Base-by-base conservation (phyloP, 2,329 filamentous ascomycete species). In the Chaetomiaceae sp. region DNA sequence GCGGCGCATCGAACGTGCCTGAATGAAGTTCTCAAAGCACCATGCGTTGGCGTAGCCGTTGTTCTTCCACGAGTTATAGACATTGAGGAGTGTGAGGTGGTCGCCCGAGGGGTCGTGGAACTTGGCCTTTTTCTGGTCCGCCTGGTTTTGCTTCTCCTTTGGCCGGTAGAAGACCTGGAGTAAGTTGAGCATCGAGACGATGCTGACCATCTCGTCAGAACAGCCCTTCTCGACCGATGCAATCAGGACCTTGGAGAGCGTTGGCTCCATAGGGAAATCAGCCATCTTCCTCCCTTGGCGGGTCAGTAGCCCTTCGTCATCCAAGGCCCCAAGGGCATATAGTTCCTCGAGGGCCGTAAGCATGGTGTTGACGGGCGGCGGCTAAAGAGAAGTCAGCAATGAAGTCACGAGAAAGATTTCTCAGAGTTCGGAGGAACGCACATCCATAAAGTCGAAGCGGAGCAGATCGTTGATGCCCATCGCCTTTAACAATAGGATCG, bases 401-500 rank as follows among this genome's bases (percentile, higher is more conserved):
- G n/a, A n/a, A n/a, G n/a, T n/a, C n/a, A n/a, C n/a, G 13, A 11
- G 20, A 41, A 18, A 11, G 20, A 2, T 14, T 11, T 11, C 3
- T 10, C 1, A 14, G 10, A 9, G 21, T 8, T 5, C 2, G 18
- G 6, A 11, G 20, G 7, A 32, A 52, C 58, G 55, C 50, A 61
- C 58, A 64, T 99, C 94, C 92, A 99, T 97, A 64, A 99, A 99
- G 71, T 97, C 92, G 65, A 99, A 99, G 66, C 95, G 90, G 11
- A 99, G 78, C 1, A 99, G 76, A 66, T 99, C 94, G 66, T 99
- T 97, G 70, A 99, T 97, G 3, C 95, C 94, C 90, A 99, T 97
- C 0, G 94, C 94, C 68, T 99, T 99, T 46, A 99, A 80, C 88
- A 96, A 96, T 42, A 99, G 79, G 68, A 99, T 97, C 0, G 92